A percentile compares a stretch with the other conserved stretches of the same genome.
These are phyloP conservation scores for Aureobasidium sp. DNA, from an alignment of 2,329 filamentous ascomycete species.

Conservation along the genomic window DNA sequence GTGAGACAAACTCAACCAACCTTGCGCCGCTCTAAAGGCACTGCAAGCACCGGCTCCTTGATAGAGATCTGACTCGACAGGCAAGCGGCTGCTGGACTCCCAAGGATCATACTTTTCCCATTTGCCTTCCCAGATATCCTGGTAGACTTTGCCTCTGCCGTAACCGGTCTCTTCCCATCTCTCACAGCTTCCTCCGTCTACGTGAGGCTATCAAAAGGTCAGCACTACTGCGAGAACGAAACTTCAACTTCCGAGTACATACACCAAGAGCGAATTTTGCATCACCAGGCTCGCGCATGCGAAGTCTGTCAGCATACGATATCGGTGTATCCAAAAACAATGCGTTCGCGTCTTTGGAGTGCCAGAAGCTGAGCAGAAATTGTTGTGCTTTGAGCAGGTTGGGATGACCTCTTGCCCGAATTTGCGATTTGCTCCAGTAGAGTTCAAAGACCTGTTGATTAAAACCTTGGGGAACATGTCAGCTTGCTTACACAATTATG, in stretches of 20 bases:
- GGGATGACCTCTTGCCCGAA: constrained; percentile 41
- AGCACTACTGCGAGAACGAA: background rate
- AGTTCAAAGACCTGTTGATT: constrained; percentile 41
- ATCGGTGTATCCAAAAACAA: constrained; percentile 42
- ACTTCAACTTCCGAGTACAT: background rate
- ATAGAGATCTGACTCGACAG: constrained; percentile 67
- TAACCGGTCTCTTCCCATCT: constrained; percentile 57
- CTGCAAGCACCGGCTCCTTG: constrained; percentile 73
- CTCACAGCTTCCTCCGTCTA: constrained; percentile 46
- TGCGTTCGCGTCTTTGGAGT: constrained; percentile 36
- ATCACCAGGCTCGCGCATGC: constrained; percentile 50
- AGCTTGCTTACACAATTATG: background rate
- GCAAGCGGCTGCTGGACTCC: constrained; percentile 64
- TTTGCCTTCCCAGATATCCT: constrained; percentile 60
- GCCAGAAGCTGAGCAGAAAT: constrained; percentile 45
- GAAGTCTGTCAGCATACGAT: constrained; percentile 43
- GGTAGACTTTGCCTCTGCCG: constrained; percentile 58
- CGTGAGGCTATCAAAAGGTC: constrained; percentile 37
- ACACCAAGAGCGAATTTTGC: constrained; percentile 45
- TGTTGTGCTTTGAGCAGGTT: constrained; percentile 41
- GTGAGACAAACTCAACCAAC: constrained; percentile 76
- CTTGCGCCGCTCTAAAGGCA: constrained; percentile 84
- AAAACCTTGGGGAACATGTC: constrained; percentile 1
- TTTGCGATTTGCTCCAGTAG: constrained; percentile 43
- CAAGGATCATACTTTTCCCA: constrained; percentile 78